Evolutionary conservation across 192 early-diverging fungal species (phyloP).

Genomic region (Phlyctochytrium bullatum): DNA sequence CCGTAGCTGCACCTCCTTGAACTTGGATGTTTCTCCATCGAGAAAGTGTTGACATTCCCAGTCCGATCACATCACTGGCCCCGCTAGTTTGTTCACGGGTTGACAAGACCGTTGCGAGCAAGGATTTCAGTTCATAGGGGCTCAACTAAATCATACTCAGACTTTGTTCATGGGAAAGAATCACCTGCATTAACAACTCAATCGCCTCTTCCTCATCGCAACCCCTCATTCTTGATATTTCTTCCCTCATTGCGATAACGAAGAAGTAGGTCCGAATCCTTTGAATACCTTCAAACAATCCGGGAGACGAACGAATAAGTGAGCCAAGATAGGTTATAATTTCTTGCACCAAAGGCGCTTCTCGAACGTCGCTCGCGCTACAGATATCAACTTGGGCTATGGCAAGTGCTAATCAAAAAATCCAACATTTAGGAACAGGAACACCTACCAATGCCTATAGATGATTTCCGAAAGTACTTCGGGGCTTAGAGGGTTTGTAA

Average conservation of each 20-base stretch:
- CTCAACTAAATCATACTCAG: constrained; percentile 48
- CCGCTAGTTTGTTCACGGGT: constrained; percentile 32
- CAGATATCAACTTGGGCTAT: constrained; percentile 1
- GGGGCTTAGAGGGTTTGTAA: constrained; percentile 69
- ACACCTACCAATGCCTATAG: constrained; percentile 57
- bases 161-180: neutral
- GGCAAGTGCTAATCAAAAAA: neutral
- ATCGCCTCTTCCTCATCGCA: constrained; percentile 78
- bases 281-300: constrained; percentile 80
- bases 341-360: constrained; percentile 81
- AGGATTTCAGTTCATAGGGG: constrained; percentile 75
- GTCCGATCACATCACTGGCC: constrained; percentile 12
- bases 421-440: constrained; percentile 14
- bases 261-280: constrained; percentile 77
- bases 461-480: constrained; percentile 66
- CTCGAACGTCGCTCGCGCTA: constrained; percentile 73
- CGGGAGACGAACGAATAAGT: constrained; percentile 63
- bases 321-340: constrained; percentile 76
- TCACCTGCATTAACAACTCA: constrained; percentile 72
- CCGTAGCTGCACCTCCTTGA: constrained; percentile 11
- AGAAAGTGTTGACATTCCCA: constrained; percentile 26
- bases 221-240: constrained; percentile 69
- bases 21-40: constrained; percentile 23
- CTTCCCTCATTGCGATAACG: constrained; percentile 83
- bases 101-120: constrained; percentile 70